phyloP scores from a whole-genome alignment of 225 moss, liverwort and hornwort species.

The Polytrichum formosum region DNA sequence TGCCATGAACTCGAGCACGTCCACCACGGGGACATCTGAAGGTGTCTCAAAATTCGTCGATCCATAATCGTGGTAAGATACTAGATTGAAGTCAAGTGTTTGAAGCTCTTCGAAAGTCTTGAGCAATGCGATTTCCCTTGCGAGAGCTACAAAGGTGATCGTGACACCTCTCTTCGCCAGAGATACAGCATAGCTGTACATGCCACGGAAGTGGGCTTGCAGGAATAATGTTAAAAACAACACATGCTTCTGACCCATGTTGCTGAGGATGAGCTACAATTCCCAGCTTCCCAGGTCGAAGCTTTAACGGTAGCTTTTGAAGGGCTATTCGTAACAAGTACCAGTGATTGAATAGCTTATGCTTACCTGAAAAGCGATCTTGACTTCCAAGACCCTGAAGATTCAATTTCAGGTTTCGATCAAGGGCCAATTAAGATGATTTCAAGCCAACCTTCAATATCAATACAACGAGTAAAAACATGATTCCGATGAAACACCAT shows the following conservation, averaged over 20 bases:
- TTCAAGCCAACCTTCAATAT: too few relatives aligned
- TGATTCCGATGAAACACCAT: too few relatives aligned
- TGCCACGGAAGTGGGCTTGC: slow-evolving; percentile 8
- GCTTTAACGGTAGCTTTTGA: neutral
- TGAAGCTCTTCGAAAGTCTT: slow-evolving; percentile 12
- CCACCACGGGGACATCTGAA: too few relatives aligned
- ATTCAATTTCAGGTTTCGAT: too few relatives aligned
- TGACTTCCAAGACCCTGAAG: too few relatives aligned
- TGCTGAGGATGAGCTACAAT: slow-evolving; percentile 2
- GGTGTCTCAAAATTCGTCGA: too few relatives aligned
- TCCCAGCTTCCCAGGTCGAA: neutral
- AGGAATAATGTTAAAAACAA: slow-evolving; percentile 1
- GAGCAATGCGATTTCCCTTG: slow-evolving; percentile 1
- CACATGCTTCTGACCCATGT: slow-evolving; percentile 7
- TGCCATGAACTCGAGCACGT: slow-evolving; percentile 1
- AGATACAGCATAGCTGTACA: slow-evolving; percentile 2
- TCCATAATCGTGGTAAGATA: slow-evolving; percentile 9
- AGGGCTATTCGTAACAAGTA: too few relatives aligned
- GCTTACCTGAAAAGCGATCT: too few relatives aligned
- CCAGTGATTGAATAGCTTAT: too few relatives aligned
- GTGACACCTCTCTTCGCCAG: slow-evolving; percentile 13
- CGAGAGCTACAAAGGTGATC: slow-evolving; percentile 12
- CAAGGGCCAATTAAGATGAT: too few relatives aligned
- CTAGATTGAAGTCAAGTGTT: slow-evolving; percentile 8
- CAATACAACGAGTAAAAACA: too few relatives aligned